Base-by-base conservation (phyloP, 495 filamentous ascomycete species). In the Xylona heveae region DNA sequence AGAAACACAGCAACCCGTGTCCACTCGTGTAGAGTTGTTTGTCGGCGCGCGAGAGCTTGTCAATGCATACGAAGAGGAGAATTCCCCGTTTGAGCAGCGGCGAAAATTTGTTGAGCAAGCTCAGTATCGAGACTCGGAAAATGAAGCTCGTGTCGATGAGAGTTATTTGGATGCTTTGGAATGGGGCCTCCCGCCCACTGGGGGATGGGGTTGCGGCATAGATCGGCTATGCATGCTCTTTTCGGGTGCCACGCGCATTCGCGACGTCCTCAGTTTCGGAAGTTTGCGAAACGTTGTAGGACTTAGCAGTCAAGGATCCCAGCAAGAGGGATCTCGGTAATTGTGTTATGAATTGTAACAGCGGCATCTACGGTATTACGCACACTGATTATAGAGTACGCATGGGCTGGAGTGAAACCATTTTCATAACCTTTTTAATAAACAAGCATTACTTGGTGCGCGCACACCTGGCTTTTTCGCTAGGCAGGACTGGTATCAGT, bases 21-120 rank as follows among this genome's bases (percentile, higher is more conserved):
- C 82, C 2, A 78, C 80, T 2, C 73, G 88, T 24, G 78, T 74
- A 2, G 88, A 97, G 49, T 68, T 97, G 23, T 95, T 94, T 54
- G 65, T 93, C 44, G 47, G 63, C 24, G 71, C 74, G 9, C 61
- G 62, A 28, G 88, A 97, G 44, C 54, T 91, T 20, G 78, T 85
- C 6, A 97, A 97, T 49, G 80, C 77, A 44, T 97, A 97, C 56
- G 88, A 97, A 53, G 88, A 97, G 54, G 88, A 97, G 53, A 97
- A 95, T 52, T 78, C 78, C 27, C 90, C 88, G 0, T 71, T 71
- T 19, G 78, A 75, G 37, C 88, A 97, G 50, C 61, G 80, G 15
- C 59, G 70, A 32, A 97, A 95, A 49, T 85, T 97, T 34, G 51
- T 61, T 35, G 58, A 65, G 36, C 74, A 78, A 43, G 37, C 66